phyloP scores from a whole-genome alignment of 768 basidiomycete species.

The Leucocoprinus leucothites region DNA sequence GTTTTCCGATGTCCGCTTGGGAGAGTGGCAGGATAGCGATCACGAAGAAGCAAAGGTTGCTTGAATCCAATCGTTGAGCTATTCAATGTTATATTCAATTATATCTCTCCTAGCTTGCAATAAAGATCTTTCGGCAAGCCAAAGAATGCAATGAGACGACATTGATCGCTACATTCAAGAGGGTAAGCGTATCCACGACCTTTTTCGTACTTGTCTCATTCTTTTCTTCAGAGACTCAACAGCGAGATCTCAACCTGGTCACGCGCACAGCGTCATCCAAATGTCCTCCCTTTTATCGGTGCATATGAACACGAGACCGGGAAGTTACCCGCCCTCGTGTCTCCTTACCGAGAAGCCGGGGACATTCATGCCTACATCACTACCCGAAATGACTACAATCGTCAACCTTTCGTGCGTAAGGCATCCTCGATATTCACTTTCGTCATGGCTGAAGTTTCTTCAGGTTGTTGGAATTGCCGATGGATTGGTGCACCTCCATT shows the following conservation, averaged over 20 bases:
- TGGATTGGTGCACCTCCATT: constrained; percentile 9
- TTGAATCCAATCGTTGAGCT: too few species aligned
- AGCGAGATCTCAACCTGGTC: background rate
- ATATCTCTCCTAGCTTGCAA: background rate
- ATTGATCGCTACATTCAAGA: background rate
- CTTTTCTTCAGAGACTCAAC: background rate
- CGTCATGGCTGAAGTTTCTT: too few species aligned
- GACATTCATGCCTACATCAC: background rate
- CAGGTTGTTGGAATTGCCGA: background rate
- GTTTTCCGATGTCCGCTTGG: too few species aligned
- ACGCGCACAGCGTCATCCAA: background rate
- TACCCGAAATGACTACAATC: background rate
- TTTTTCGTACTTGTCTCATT: background rate
- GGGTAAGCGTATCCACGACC: background rate
- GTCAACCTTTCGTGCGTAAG: background rate
- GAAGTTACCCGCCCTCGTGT: constrained; percentile 6
- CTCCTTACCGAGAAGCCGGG: background rate
- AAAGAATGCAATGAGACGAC: background rate
- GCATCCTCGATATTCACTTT: background rate
- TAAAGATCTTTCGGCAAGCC: background rate
- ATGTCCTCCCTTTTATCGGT: constrained; percentile 6
- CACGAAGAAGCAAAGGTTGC: too few species aligned
- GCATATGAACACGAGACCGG: background rate
- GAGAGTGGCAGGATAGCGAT: too few species aligned
- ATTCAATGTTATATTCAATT: too few species aligned